Base-by-base conservation (phyloP, 768 basidiomycete genomes). In the Trametes cingulata region DNA sequence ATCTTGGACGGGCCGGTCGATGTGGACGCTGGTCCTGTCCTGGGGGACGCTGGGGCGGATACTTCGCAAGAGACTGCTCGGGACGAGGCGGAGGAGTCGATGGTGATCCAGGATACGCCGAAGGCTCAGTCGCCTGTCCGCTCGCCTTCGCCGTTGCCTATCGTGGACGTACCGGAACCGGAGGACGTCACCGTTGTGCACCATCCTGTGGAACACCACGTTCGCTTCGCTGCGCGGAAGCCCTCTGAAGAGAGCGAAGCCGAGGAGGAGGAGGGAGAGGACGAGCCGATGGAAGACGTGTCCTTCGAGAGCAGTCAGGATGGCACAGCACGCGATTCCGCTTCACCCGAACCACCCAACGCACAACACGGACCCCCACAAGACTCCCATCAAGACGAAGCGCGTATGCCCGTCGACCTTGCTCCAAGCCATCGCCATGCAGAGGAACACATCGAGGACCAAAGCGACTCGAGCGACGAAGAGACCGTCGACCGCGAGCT, bases 111-210 rank as follows among this genome's bases (percentile, higher is more conserved):
- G 5, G 53, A 43, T 1, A 47, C 35, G 0, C 25, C 25, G 10
- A 24, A 15, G n/a, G 36, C 42, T 22, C 35, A 47, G 15, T 33
- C 53, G 2, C 56, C 36, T 5, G 40, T 24, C 15, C 51, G 57
- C 2, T 63, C 61, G 17, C 61, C 61, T n/a, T 63, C 61, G 15
- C 61, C 61, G 2, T 41, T 63, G 5, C 61, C 61, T 5, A 50
- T 63, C 24, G 56, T 63, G 17, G 61, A 63, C 19, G 56, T 55
- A 2, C 56, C 51, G 5, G 43, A 56, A 20, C 13, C 25, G 14
- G 94, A 98, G 75, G 97, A 98, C 78, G 85, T 85, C 70, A 91
- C 93, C 79, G 81, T 24, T 17, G 53, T 24, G 15, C 53, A 61
- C 10, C 39, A 51, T 19, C 47, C 42, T 45, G 15, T 15, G 3